Base-by-base conservation (phyloP, 1,284 basidiomycete species). In the Vanrija sp. region DNA sequence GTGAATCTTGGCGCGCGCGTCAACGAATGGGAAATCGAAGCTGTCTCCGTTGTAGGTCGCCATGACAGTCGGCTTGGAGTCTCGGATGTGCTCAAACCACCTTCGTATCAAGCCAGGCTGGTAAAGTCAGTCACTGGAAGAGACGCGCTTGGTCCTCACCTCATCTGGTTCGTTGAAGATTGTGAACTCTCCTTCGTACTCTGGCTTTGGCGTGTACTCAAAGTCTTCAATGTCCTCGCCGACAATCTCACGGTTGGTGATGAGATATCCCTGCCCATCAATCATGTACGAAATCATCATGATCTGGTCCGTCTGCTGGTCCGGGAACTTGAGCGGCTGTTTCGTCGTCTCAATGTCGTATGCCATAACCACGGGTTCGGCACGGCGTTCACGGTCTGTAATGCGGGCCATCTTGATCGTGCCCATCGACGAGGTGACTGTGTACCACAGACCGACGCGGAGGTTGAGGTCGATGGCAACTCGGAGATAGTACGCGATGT, bases 321-420 rank as follows among this genome's bases (percentile, higher is more conserved):
- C 96, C 1, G 96, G 96, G 71, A 98, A 98, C 76, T 98, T 98
- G 70, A 98, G 85, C 14, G 96, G 96, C 45, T 92, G 89, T 77
- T 99, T 99, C 1, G 94, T 94, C 24, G 92, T 96, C 78, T 99
- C 96, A 68, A 99, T 99, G 84, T 98, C 96, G 75, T 84, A 99
- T 0, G 96, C 96, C 89, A 99, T 90, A 53, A 99, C 93, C 46
- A 98, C 93, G 0, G 96, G 96, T 69, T 99, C 96, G 31, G 96
- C 93, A 84, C 96, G 94, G 75, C 97, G 95, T 60, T 98, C 94
- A 58, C 92, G 85, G 62, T 94, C 88, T 12, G 80, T 77, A 54
- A 98, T 83, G 41, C 78, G 83, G 43, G 77, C 78, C 72, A 98
- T 85, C n/a, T 78, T 78, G 15, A 93, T 89, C 52, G 86, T 82